A percentile compares a stretch with the other conserved stretches of the same genome.
These are phyloP conservation scores for Sequoiadendron giganteum DNA, from an alignment of 75 land plant genomes.

Conservation along the genomic window DNA sequence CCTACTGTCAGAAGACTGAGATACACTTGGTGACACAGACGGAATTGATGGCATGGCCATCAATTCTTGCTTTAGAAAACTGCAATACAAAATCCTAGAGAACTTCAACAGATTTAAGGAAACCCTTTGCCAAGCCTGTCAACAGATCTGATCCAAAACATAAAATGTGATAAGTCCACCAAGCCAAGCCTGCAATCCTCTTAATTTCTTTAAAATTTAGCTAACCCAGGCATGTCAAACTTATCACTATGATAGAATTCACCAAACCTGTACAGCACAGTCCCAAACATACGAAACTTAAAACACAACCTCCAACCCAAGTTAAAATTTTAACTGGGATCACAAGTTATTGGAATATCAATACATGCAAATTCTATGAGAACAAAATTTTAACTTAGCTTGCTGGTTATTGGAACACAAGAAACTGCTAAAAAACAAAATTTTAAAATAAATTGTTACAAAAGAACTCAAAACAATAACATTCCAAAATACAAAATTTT, in stretches of 20 bases:
- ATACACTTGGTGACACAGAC: neutral
- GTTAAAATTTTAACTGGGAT: neutral
- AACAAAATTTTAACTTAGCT: neutral
- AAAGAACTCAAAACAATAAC: neutral
- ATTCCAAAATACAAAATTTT: no score
- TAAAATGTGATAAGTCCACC: neutral
- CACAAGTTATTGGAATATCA: neutral
- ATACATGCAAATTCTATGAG: neutral
- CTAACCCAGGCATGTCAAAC: neutral
- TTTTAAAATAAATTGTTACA: no score
- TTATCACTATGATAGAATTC: neutral
- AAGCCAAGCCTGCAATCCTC: neutral
- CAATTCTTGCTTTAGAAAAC: neutral
- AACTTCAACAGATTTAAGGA: neutral
- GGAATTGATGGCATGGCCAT: neutral
- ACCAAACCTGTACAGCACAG: neutral
- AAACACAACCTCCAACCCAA: neutral
- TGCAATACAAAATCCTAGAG: neutral
- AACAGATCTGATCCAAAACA: neutral
- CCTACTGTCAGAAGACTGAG: neutral
- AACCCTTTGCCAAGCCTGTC: neutral
- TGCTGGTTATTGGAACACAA: neutral
- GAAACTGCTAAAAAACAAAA: neutral
- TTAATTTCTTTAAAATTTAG: neutral
- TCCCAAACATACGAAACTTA: neutral